Conservation (phyloP, 2,329 filamentous ascomycete genomes). For the Ascochyta viciae-villosae region DNA sequence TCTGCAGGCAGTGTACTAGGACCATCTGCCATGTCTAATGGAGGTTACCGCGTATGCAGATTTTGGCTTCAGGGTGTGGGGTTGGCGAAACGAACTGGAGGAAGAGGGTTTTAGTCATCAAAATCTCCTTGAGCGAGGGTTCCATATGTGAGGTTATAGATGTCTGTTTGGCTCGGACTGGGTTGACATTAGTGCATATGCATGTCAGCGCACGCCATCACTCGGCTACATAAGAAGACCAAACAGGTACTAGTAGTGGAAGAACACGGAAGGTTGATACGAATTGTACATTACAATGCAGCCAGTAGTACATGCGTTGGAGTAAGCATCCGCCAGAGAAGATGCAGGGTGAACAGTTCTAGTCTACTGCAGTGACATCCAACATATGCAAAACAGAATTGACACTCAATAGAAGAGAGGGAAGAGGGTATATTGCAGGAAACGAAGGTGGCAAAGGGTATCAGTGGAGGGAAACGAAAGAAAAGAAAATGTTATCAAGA, state of each 20-base stretch:
- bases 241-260: background rate
- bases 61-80: too few species aligned
- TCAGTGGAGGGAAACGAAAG: background rate
- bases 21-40: background rate
- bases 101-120: too few species aligned
- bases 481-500: background rate
- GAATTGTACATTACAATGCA: background rate
- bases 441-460: conserved; percentile 4
- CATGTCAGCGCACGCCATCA: conserved; percentile 13
- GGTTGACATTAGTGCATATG: background rate
- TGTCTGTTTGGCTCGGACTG: background rate
- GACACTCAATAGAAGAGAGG: background rate
- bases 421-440: conserved; percentile 6
- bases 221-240: background rate
- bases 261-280: too few species aligned
- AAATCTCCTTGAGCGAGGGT: too few species aligned
- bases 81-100: too few species aligned
- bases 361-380: background rate
- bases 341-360: too few species aligned
- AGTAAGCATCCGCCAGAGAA: too few species aligned
- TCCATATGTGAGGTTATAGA: too few species aligned
- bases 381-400: background rate
- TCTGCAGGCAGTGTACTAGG: too few species aligned
- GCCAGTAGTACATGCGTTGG: background rate
- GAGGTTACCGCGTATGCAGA: too few species aligned